These are phyloP conservation scores for Curvularia hawaiiensis DNA, from an alignment of 2,329 filamentous ascomycete genomes.

Conservation along the genomic window DNA sequence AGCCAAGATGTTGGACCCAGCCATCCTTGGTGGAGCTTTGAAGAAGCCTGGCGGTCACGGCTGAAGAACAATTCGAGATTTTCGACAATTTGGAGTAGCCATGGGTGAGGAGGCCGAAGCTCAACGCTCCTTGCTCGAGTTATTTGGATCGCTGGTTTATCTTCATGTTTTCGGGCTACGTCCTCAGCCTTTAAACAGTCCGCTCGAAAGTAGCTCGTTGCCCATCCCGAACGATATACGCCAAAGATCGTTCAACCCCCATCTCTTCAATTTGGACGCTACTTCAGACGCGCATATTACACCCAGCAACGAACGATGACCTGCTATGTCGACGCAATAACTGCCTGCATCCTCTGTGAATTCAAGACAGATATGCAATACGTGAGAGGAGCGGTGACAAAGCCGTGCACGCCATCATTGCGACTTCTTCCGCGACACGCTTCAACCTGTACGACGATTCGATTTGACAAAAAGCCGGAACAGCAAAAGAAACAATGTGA, in stretches of 20 bases:
- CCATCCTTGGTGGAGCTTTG: conserved; percentile 34
- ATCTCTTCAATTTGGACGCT: conserved; percentile 11
- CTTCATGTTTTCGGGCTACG: not conserved
- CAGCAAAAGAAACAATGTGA: not conserved
- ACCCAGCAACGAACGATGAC: conserved; percentile 18
- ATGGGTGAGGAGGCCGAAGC: not conserved
- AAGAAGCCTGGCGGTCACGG: conserved; percentile 33
- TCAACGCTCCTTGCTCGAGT: not conserved
- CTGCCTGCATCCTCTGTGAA: conserved; percentile 14
- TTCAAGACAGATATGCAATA: conserved; percentile 9
- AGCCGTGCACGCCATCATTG: conserved; percentile 22
- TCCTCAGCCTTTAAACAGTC: not conserved
- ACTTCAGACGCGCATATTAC: conserved; percentile 25
- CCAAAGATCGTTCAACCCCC: conserved; percentile 17
- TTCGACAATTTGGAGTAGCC: not conserved
- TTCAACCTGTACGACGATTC: not conserved
- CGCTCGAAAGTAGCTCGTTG: not conserved
- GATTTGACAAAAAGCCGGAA: not conserved
- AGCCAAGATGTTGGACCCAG: conserved; percentile 37
- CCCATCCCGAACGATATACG: conserved; percentile 3
- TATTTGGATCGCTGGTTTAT: not conserved
- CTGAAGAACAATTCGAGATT: conserved; percentile 9
- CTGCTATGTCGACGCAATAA: not conserved
- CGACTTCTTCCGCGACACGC: conserved; percentile 18
- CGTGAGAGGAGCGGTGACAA: conserved; percentile 17